Base-by-base conservation (phyloP, 805 yeast species). In the Wickerhamiella cacticola region DNA sequence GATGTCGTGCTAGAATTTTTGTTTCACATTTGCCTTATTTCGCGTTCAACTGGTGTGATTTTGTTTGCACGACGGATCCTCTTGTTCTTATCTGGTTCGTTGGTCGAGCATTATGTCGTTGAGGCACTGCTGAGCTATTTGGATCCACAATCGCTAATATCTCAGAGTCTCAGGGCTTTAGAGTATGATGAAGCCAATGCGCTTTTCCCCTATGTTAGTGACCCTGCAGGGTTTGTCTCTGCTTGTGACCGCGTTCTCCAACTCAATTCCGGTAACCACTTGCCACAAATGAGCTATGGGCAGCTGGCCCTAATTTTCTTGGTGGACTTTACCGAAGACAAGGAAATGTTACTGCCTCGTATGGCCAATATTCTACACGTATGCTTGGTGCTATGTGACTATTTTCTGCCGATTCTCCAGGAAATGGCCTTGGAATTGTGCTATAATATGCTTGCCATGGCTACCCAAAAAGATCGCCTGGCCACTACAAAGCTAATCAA, bases 121-220 rank as follows among this genome's bases (percentile, higher is more conserved):
- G 88, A 84, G 48, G 71, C 77, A 10, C 67, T 94, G 49, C 67
- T 87, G 21, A 67, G 68, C 3, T 81, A 83, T 54, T 67, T 92
- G 40, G 83, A 82, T 55, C 96, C 97, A 1, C 82, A 79, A 54
- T 71, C 80, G 4, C 86, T 89, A 94, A 79, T 92, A n/a, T 95
- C 96, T 1, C 76, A 79, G 19, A 74, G 70, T 31, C 63, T 64
- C 6, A 59, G 67, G 2, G 55, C 60, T 5, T 48, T 58, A 5
- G 67, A 60, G 25, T 62, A 68, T 0, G 58, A 63, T 3, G 54
- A 56, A 3, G 66, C 65, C 36, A 64, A 63, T 5, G 59, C 59
- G 3, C 68, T 67, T 5, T 73, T 79, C 50, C 94, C 94, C 0
- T 87, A 86, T 59, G 73, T 83, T 50, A 94, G 95, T 0, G 74